phyloP scores from a whole-genome alignment of 768 basidiomycete genomes.

The Leucosporidium yakuticum region DNA sequence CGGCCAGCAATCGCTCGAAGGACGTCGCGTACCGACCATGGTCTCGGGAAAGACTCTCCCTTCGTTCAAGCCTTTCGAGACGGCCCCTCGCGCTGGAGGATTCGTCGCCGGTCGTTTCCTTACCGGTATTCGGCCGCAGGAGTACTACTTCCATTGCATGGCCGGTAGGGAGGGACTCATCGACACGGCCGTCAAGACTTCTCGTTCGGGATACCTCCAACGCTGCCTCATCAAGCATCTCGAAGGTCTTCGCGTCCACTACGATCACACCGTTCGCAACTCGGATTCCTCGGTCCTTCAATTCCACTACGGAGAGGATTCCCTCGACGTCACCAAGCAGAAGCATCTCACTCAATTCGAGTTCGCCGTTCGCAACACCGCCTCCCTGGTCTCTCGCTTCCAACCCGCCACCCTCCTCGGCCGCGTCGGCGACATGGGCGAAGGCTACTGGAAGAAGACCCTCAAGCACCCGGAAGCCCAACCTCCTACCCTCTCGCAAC shows the following conservation, averaged over 20 bases:
- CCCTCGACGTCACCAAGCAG: constrained; percentile 92
- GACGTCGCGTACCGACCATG: constrained; percentile 98
- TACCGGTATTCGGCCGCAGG: constrained; percentile 95
- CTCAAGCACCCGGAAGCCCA: constrained; percentile 62
- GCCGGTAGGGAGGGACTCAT: constrained; percentile 98
- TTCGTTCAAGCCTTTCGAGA: constrained; percentile 94
- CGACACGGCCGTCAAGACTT: constrained; percentile 98
- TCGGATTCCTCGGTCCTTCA: constrained; percentile 90
- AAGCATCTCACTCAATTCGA: constrained; percentile 91
- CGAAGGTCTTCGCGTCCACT: constrained; percentile 92
- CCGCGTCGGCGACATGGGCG: constrained; percentile 55
- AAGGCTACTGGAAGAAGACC: constrained; percentile 78
- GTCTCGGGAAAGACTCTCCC: constrained; percentile 97
- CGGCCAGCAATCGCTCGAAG: constrained; percentile 96
- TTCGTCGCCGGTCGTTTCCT: constrained; percentile 98
- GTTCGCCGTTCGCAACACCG: constrained; percentile 80
- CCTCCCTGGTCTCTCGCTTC: constrained; percentile 67
- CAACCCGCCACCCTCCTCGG: constrained; percentile 51
- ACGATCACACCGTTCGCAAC: constrained; percentile 95
- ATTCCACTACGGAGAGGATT: constrained; percentile 95
- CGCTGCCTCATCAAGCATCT: constrained; percentile 97
- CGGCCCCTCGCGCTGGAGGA: constrained; percentile 94
- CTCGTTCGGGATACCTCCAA: constrained; percentile 95
- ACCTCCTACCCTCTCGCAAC: constrained; percentile 68
- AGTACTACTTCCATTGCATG: constrained; percentile 99